Base-by-base conservation (phyloP, 2,329 filamentous ascomycete genomes). In the Neofusicoccum kwambonambiense region DNA sequence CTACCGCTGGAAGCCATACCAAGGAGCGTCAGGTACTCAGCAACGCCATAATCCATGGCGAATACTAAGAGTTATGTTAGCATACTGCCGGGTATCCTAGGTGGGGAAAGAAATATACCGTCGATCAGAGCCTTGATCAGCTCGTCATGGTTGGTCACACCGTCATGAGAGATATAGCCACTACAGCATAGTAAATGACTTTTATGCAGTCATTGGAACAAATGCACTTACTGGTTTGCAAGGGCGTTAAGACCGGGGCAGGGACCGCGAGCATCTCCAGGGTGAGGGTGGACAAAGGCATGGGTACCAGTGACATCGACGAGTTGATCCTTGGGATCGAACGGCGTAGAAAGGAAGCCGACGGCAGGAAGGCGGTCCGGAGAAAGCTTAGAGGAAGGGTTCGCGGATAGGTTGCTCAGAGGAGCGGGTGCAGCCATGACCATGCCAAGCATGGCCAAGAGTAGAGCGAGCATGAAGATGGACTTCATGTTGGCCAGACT, bases 1-100 rank as follows among this genome's bases (percentile, higher is more conserved):
- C 82, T 78, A 3, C 80, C 73, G n/a, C 79, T 76, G 3, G 83
- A 70, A 4, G 75, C 73, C 0, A 83, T 68, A 12, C 81, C 81
- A 17, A 81, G 52, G 80, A 79, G 31, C 75, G 3, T 8, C 3
- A 45, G n/a, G 39, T 12, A 34, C 54, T 17, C 51, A 8, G 27
- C 11, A 11, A 57, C 5, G 7, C 12, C 15, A 8, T 7, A 2
- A 4, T 45, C 41, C 3, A 58, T 5, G 8, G 22, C 3, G 15
- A 13, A 45, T 9, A 37, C 54, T 58, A 12, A 3, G 3, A 1
- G 17, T n/a, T 9, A 8, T 54, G n/a, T 54, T n/a, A 41, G 8
- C 11, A 17, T 22, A 13, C 5, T 42, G 22, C n/a, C 15, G 8
- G 8, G 3, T 2, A 22, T 19, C 13, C 19, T 37, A 17, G 5